Evolutionary conservation across 768 basidiomycete genomes (phyloP), one percentile per base, ranked within the genome.

Genomic region (Boletus rubescentipes): DNA sequence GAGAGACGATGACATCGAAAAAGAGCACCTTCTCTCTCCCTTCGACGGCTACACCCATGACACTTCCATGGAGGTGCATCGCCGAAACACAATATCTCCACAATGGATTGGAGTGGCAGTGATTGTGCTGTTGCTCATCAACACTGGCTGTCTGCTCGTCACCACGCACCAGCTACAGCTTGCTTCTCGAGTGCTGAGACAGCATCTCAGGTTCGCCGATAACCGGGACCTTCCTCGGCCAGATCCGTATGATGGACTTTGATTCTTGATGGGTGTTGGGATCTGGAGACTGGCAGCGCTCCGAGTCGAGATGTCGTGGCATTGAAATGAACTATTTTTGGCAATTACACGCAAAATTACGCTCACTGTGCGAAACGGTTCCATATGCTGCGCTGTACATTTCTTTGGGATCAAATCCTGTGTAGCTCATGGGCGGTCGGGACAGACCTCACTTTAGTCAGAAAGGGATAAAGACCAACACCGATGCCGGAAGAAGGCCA

Each of bases 161-260:
- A 44, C 49, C 51, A 65, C 34, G 36, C 46, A 46, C 9, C 61
- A 63, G 4, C 54, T 67, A 9, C 57, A 40, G 16, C 45, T 59
- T 16, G 58, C 48, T 36, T 62, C 67, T 42, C 45, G n/a, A 29
- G 49, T 41, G 20, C 38, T 67, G 42, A 57, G 44, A 34, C 59
- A 64, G 21, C 37, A 62, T 31, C 46, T 67, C 42, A 55, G 39
- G 18, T 59, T 56, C 40, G 41, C 57, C 1, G 67, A 69, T 35
- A 66, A 69, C 12, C 60, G 67, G n/a, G 41, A 61, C 42, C 58
- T 69, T 18, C 64, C 67, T 46, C 64, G 64, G 20, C 69, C 67
- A 16, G 62, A 70, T 46, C 67, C 55, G 10, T 71, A 69, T 43
- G 65, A 71, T 45, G 67, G 67, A 40, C 59, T 70, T 42, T 68